These are phyloP conservation scores for Pseudozyma thailandica DNA, from an alignment of 1,284 basidiomycete genomes.

Conservation along the genomic window DNA sequence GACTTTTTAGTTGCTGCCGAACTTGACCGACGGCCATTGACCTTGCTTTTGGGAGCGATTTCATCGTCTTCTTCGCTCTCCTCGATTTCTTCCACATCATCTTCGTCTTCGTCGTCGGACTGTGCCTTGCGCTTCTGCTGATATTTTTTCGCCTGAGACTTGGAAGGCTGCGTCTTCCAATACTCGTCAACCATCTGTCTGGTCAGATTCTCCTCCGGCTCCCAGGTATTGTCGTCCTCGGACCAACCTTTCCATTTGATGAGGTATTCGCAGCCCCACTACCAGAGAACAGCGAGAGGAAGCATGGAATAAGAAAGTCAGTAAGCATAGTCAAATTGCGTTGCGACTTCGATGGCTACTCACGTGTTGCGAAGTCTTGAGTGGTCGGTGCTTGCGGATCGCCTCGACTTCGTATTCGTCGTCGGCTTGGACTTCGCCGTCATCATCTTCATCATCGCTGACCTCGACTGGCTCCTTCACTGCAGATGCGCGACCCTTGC, in stretches of 20 bases:
- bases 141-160: constrained; percentile 44
- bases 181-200: constrained; percentile 30
- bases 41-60: constrained; percentile 2
- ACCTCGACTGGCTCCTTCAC: constrained; percentile 11
- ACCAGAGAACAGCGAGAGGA: background rate
- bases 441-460: constrained; percentile 30
- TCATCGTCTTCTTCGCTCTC: constrained; percentile 19
- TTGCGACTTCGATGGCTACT: constrained; percentile 1
- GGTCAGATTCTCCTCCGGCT: constrained; percentile 38
- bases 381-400: constrained; percentile 26
- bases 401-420: constrained; percentile 50
- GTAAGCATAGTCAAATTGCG: too few relatives aligned
- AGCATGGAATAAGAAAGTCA: background rate
- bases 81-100: constrained; percentile 17
- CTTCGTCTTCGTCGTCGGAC: constrained; percentile 12
- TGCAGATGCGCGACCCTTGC: constrained; percentile 5
- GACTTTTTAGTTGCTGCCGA: constrained; percentile 9
- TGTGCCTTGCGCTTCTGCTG: constrained; percentile 20
- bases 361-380: constrained; percentile 20
- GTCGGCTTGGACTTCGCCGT: constrained; percentile 20
- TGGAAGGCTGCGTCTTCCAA: constrained; percentile 49
- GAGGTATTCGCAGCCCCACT: constrained; percentile 37
- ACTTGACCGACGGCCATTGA: constrained; percentile 8
- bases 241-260: constrained; percentile 54
- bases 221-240: constrained; percentile 51